Percentiles rank a stretch among this genome's conserved stretches.
These are phyloP conservation scores for Oidiodendron maius DNA, from an alignment of 495 filamentous ascomycete genomes.

Conservation along the genomic window DNA sequence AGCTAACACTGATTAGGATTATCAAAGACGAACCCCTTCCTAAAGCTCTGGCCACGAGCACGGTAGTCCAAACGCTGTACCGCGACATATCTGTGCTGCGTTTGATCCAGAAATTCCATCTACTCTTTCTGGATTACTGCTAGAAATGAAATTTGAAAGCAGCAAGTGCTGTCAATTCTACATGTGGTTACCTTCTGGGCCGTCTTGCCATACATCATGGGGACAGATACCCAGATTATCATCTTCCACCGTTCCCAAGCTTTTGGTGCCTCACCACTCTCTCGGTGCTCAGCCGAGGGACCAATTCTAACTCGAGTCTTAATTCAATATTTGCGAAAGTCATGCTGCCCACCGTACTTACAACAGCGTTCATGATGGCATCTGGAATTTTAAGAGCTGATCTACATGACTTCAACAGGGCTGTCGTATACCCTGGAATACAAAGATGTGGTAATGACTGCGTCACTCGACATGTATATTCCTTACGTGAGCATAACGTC, in stretches of 20 bases:
- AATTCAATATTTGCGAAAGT: slow-evolving; percentile 44
- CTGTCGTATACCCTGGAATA: slow-evolving; percentile 38
- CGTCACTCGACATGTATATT: slow-evolving; percentile 43
- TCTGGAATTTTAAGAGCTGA: slow-evolving; percentile 39
- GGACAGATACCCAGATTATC: slow-evolving; percentile 53
- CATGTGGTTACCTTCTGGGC: too few species aligned
- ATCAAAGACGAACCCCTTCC: too few species aligned
- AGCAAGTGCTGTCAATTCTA: too few species aligned
- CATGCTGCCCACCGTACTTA: slow-evolving; percentile 34
- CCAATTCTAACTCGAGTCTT: slow-evolving; percentile 32
- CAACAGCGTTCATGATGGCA: slow-evolving; percentile 33
- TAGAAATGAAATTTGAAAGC: too few species aligned
- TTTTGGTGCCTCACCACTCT: slow-evolving; percentile 58
- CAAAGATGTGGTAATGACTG: slow-evolving; percentile 36
- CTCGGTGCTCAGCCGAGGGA: slow-evolving; percentile 35
- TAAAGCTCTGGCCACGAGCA: too few species aligned
- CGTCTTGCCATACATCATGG: slow-evolving; percentile 33
- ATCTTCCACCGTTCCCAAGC: slow-evolving; percentile 51
- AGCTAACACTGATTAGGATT: too few species aligned
- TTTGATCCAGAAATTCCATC: too few species aligned
- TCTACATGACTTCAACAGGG: slow-evolving; percentile 28
- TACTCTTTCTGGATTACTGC: too few species aligned
- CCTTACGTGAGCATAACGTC: slow-evolving; percentile 46
- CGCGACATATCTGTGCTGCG: too few species aligned
- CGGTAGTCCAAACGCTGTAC: too few species aligned